Conservation (phyloP, 805 yeast genomes). For the Kluyveromyces wickerhamii region DNA sequence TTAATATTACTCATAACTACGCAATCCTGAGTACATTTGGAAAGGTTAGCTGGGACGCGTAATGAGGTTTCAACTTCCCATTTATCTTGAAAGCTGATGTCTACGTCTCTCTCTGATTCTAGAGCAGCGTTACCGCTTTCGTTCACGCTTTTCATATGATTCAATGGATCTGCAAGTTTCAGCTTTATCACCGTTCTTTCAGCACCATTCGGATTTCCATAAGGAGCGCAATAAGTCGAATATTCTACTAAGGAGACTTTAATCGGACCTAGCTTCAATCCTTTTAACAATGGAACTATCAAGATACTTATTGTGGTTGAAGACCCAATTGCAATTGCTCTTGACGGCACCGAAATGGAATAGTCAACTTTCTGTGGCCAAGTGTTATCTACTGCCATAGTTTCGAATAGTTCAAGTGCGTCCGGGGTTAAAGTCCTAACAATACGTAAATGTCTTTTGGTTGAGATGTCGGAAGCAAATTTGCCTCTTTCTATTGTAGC, state of each 20-base stretch:
- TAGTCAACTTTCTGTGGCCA: conserved; percentile 96
- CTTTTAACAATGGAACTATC: conserved; percentile 75
- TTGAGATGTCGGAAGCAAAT: conserved; percentile 53
- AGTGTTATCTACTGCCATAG: conserved; percentile 87
- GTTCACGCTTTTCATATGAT: conserved; percentile 29
- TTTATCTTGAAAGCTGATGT: conserved; percentile 37
- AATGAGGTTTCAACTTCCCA: conserved; percentile 69
- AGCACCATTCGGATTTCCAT: conserved; percentile 48
- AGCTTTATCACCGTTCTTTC: conserved; percentile 57
- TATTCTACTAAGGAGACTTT: conserved; percentile 61
- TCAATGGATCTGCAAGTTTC: conserved; percentile 34
- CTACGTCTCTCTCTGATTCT: conserved; percentile 21
- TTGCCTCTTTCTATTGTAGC: conserved; percentile 81
- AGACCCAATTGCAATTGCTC: conserved; percentile 88
- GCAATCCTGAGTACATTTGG: conserved; percentile 82
- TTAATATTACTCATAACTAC: conserved; percentile 60
- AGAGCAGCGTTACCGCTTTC: conserved; percentile 23
- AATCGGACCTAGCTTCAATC: conserved; percentile 68
- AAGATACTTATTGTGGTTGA: conserved; percentile 58
- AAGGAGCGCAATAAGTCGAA: conserved; percentile 50
- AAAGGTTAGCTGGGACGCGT: conserved; percentile 62
- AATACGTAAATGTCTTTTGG: conserved; percentile 69
- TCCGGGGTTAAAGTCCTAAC: conserved; percentile 85
- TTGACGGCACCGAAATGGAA: conserved; percentile 74
- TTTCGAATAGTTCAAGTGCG: conserved; percentile 78